A percentile compares a stretch with the other conserved stretches of the same genome.
Conservation (phyloP, 306 rosid genomes). For the Parietaria judaica region DNA sequence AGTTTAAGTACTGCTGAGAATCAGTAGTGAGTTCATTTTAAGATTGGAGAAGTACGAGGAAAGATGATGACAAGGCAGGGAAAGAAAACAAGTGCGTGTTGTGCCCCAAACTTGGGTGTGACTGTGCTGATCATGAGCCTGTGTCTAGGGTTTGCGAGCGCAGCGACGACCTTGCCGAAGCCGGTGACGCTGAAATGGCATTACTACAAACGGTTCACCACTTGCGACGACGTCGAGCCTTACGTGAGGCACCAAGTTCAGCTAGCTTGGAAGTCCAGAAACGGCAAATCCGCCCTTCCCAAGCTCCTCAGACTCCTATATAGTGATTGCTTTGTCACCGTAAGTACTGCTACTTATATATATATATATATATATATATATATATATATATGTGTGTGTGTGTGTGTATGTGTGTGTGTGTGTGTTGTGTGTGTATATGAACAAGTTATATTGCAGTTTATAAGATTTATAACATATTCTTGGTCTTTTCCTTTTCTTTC, state of each 20-base stretch:
- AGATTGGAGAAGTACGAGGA: not conserved
- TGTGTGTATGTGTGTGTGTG: not conserved
- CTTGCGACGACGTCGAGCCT: slow-evolving; percentile 43
- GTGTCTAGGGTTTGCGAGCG: slow-evolving; percentile 19
- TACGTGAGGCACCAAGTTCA: slow-evolving; percentile 48
- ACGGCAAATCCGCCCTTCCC: slow-evolving; percentile 46
- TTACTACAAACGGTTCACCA: slow-evolving; percentile 37
- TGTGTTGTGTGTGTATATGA: too few species aligned
- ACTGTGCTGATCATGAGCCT: slow-evolving; percentile 20
- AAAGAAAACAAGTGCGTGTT: not conserved
- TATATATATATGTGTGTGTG: not conserved
- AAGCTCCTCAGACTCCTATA: slow-evolving; percentile 60
- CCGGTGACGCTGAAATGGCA: slow-evolving; percentile 44
- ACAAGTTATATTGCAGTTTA: too few species aligned
- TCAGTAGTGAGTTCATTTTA: not conserved
- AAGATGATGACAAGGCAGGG: slow-evolving; percentile 23
- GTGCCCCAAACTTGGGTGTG: slow-evolving; percentile 22
- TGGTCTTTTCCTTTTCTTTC: too few species aligned
- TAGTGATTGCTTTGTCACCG: slow-evolving; percentile 61
- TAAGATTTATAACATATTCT: too few species aligned
- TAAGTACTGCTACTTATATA: slow-evolving; percentile 19
- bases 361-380: not conserved
- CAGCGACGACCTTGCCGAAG: slow-evolving; percentile 16
- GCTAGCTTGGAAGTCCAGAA: slow-evolving; percentile 10
- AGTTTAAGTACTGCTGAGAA: not conserved